These are phyloP conservation scores for Anacardium occidentale DNA, from an alignment of 345 rosid species.

Conservation along the genomic window DNA sequence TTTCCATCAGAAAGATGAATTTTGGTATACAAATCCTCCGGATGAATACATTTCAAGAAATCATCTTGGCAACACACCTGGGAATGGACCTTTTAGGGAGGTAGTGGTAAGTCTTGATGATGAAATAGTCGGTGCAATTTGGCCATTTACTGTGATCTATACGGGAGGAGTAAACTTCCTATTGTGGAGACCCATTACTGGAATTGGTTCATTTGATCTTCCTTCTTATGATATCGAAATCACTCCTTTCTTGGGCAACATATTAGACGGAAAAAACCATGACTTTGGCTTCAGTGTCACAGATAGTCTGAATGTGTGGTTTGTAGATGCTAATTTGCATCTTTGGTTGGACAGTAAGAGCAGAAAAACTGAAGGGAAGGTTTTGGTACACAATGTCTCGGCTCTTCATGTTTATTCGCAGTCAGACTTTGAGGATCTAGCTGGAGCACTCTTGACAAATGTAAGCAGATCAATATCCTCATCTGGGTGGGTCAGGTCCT, in stretches of 20 bases:
- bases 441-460: conserved; percentile 55
- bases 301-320: conserved; percentile 83
- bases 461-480: conserved; percentile 53
- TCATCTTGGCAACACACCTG: too few species aligned
- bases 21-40: conserved; percentile 72
- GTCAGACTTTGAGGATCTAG: conserved; percentile 45
- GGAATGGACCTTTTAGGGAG: conserved; percentile 94
- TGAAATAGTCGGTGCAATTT: conserved; percentile 60
- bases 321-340: conserved; percentile 81
- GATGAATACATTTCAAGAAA: conserved; percentile 68
- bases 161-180: conserved; percentile 87
- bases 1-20: conserved; percentile 91
- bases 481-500: conserved; percentile 63
- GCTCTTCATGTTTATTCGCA: conserved; percentile 39
- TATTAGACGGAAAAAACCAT: conserved; percentile 72
- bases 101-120: conserved; percentile 73
- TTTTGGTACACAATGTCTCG: conserved; percentile 38
- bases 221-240: conserved; percentile 84
- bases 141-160: conserved; percentile 89
- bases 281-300: conserved; percentile 67
- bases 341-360: conserved; percentile 69
- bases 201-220: conserved; percentile 74
- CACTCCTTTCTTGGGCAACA: conserved; percentile 61
- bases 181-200: conserved; percentile 81
- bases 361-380: conserved; percentile 52